Conservation (phyloP, 2,329 filamentous ascomycete genomes). For the Colletotrichum liriopes region DNA sequence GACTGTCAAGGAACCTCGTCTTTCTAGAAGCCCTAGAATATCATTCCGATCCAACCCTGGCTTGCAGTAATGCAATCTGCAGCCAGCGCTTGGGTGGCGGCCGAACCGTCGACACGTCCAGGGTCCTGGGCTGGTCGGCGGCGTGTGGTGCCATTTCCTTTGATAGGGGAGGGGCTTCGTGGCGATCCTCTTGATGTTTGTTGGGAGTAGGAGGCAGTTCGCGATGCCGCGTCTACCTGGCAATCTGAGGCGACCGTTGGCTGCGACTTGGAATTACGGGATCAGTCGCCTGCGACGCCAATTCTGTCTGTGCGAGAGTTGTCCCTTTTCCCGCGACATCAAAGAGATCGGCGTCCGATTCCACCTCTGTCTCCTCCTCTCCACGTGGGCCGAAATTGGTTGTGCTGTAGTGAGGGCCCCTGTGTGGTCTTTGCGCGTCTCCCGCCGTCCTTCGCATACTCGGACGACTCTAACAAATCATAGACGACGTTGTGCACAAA, state of each 20-base stretch:
- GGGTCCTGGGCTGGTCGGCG: constrained; percentile 4
- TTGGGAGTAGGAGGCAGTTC: neutral
- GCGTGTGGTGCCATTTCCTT: constrained; percentile 15
- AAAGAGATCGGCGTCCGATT: constrained; percentile 26
- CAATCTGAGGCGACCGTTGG: neutral
- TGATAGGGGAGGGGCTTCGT: neutral
- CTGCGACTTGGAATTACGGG: constrained; percentile 16
- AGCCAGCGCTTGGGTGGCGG: constrained; percentile 20
- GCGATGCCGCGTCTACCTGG: neutral
- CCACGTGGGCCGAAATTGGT: constrained; percentile 33
- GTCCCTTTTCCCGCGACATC: constrained; percentile 15
- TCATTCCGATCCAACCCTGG: constrained; percentile 26
- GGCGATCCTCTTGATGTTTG: neutral
- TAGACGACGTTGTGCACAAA: neutral
- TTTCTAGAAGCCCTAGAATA: constrained; percentile 40
- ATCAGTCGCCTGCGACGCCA: constrained; percentile 31
- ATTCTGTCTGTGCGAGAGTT: constrained; percentile 23
- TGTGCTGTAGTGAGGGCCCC: constrained; percentile 1
- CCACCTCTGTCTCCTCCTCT: constrained; percentile 3
- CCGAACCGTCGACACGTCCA: constrained; percentile 11
- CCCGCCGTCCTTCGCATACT: neutral
- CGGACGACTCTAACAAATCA: neutral
- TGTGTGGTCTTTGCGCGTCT: constrained; percentile 28
- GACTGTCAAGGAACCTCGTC: neutral
- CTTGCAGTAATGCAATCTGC: constrained; percentile 30